A percentile compares a stretch with the other conserved stretches of the same genome.
These are phyloP conservation scores for Rhodamnia rubescens DNA, from an alignment of 345 rosid species.

Conservation along the genomic window DNA sequence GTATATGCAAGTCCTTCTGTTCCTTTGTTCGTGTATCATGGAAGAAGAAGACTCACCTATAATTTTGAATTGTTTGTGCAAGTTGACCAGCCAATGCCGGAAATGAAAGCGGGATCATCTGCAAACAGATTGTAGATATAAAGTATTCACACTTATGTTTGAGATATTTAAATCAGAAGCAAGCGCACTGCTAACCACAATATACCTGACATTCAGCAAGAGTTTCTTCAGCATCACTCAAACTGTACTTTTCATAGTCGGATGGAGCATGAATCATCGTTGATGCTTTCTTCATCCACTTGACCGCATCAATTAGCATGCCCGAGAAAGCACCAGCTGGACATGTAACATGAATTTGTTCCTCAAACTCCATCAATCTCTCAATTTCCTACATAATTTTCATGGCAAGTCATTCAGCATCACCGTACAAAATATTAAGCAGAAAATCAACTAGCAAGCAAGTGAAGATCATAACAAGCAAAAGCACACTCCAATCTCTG, in stretches of 20 bases:
- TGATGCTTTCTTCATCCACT: conserved; percentile 48
- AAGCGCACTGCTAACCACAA: not conserved
- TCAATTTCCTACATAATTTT: conserved; percentile 35
- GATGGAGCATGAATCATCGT: conserved; percentile 18
- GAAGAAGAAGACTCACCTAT: conserved; percentile 28
- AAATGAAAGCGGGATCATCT: conserved; percentile 28
- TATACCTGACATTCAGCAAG: conserved; percentile 41
- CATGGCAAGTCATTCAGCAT: not conserved
- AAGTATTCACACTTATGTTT: not conserved
- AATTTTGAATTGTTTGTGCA: conserved; percentile 21
- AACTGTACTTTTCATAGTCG: conserved; percentile 23
- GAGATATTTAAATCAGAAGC: not conserved
- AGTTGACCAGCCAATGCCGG: conserved; percentile 31
- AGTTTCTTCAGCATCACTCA: conserved; percentile 44
- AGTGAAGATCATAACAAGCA: not conserved
- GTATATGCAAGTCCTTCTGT: not conserved
- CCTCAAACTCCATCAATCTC: conserved; percentile 27
- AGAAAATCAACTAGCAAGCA: not conserved
- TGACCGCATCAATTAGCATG: conserved; percentile 25
- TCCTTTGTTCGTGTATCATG: not conserved
- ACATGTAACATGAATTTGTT: conserved; percentile 10
- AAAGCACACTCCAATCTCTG: not conserved
- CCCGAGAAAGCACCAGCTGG: conserved; percentile 17
- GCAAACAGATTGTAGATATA: conserved; percentile 8
- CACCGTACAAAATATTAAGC: not conserved